Base-by-base conservation (phyloP, 805 yeast species). In the Lipomyces yamanashiensis region DNA sequence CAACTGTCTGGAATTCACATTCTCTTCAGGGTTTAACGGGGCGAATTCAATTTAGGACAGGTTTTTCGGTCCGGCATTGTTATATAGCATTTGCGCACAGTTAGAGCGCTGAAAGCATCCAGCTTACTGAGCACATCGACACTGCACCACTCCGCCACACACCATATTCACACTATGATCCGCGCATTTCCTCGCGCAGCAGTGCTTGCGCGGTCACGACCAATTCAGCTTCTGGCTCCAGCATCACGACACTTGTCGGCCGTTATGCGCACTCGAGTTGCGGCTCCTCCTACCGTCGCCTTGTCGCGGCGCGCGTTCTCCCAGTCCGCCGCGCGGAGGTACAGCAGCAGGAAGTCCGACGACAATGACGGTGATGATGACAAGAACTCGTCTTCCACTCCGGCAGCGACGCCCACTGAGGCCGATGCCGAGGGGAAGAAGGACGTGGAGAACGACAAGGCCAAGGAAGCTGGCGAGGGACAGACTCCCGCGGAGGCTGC, bases 131-230 rank as follows among this genome's bases (percentile, higher is more conserved):
- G 49, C 58, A 44, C 33, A 10, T 7, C 37, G 17, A 19, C 19
- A 21, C 50, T 34, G n/a, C n/a, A n/a, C 19, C n/a, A 49, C 39
- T n/a, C 47, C 33, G 12, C 41, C 12, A 17, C 55, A 17, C 44
- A 19, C 36, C 28, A 47, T 15, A 51, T 41, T 49, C 43, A 48
- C 57, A 41, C n/a, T 43, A 53, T 63, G 66, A 63, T 58, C 40
- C 66, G 66, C 57, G 50, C 63, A 17, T 33, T 63, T 39, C 63
- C 66, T 28, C 57, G 63, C 28, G 54, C 61, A 4, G 23, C 66
- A 2, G 39, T 53, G 6, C 15, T 53, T 7, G 21, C 41, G 21
- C 55, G 58, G 5, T 47, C 58, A 17, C 58, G 55, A 36, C 52
- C 63, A 15, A 40, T 56, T 12, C 43, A 43, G 23, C 19, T 41